Conservation (phyloP, 495 filamentous ascomycete species). For the Amniculicola lignicola region DNA sequence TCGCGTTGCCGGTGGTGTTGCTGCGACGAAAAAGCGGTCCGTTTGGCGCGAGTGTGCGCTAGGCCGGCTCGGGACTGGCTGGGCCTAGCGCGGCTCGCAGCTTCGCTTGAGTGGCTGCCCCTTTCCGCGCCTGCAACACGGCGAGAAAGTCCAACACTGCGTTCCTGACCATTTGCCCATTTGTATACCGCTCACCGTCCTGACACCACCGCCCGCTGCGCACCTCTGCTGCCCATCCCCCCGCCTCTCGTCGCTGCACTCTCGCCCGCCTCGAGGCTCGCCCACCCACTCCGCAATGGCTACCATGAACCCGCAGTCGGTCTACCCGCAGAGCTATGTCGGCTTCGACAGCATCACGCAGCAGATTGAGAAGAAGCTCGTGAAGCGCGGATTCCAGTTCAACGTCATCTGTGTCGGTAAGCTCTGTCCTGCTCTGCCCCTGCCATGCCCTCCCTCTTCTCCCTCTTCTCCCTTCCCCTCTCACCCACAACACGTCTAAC, state of each 20-base stretch:
- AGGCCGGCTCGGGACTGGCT: background rate
- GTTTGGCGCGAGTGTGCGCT: background rate
- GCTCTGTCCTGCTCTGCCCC: too few species aligned
- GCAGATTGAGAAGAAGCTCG: slow-evolving; percentile 97
- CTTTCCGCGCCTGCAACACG: slow-evolving; percentile 32
- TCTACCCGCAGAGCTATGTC: slow-evolving; percentile 95
- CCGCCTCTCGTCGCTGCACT: background rate
- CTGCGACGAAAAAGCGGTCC: slow-evolving; percentile 13
- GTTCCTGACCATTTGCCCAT: slow-evolving; percentile 20
- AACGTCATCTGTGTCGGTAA: slow-evolving; percentile 99
- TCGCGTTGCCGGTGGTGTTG: too few species aligned
- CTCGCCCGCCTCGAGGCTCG: slow-evolving; percentile 1
- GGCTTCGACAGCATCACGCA: slow-evolving; percentile 99
- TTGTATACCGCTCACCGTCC: slow-evolving; percentile 15
- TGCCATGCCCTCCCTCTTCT: too few species aligned
- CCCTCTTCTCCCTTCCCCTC: slow-evolving; percentile 6
- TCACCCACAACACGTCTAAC: too few species aligned
- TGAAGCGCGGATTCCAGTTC: slow-evolving; percentile 99
- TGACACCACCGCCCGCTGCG: slow-evolving; percentile 4
- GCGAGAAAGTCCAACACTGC: slow-evolving; percentile 31
- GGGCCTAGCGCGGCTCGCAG: slow-evolving; percentile 15
- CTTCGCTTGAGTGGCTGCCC: slow-evolving; percentile 34
- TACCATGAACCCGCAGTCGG: slow-evolving; percentile 48
- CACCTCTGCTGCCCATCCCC: background rate
- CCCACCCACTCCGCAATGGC: slow-evolving; percentile 48